Conservation (phyloP, 75 land plant genomes). For the Pseudotsuga menziesii region DNA sequence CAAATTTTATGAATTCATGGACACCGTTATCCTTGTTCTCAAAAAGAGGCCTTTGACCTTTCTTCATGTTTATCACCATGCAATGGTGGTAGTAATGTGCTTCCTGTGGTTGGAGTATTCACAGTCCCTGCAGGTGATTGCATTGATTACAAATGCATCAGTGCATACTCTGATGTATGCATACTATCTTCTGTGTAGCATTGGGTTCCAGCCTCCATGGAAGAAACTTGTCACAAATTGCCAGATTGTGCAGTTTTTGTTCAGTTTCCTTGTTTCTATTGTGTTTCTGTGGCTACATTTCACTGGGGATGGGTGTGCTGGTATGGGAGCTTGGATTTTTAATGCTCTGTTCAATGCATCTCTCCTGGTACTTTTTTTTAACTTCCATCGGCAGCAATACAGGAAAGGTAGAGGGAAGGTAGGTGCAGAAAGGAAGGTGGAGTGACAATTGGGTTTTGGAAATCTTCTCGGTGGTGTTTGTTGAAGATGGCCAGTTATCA, state of each 20-base stretch:
- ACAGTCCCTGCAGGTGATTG: slow-evolving; percentile 71
- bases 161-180: slow-evolving; percentile 87
- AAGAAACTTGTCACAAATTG: slow-evolving; percentile 76
- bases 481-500: neutral
- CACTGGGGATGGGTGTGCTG: slow-evolving; percentile 62
- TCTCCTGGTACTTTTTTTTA: slow-evolving; percentile 58
- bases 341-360: slow-evolving; percentile 70
- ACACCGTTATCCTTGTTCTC: slow-evolving; percentile 71
- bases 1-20: slow-evolving; percentile 75
- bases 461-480: neutral
- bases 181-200: slow-evolving; percentile 67
- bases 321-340: slow-evolving; percentile 74
- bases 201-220: slow-evolving; percentile 68
- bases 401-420: slow-evolving; percentile 2
- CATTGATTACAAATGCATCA: slow-evolving; percentile 78
- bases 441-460: neutral
- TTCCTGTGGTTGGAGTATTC: slow-evolving; percentile 61
- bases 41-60: slow-evolving; percentile 59
- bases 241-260: slow-evolving; percentile 87
- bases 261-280: slow-evolving; percentile 62
- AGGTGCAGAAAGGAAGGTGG: neutral
- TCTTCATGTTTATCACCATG: slow-evolving; percentile 94
- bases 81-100: slow-evolving; percentile 86
- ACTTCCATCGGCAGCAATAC: slow-evolving; percentile 66
- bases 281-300: slow-evolving; percentile 65